Conservation (phyloP, 805 yeast genomes). For the Myxozyma monticola region DNA sequence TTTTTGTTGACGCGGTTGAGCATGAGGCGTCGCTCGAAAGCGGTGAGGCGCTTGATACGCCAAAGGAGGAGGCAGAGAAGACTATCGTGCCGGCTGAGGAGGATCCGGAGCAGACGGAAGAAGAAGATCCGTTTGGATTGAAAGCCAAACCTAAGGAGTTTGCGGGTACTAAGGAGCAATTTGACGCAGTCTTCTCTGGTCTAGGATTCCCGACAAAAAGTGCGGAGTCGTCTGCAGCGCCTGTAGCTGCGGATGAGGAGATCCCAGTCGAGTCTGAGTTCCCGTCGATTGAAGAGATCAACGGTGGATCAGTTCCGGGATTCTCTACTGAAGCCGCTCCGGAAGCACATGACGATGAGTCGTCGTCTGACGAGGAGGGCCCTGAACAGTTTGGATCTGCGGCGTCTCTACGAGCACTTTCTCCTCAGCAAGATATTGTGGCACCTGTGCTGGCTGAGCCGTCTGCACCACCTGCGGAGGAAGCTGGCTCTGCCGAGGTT, state of each 20-base stretch:
- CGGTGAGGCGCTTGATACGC: not conserved
- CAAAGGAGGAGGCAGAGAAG: not conserved
- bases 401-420: slow-evolving; percentile 3
- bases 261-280: slow-evolving; percentile 24
- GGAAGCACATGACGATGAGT: slow-evolving; percentile 26
- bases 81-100: slow-evolving; percentile 6
- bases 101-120: slow-evolving; percentile 11
- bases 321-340: slow-evolving; percentile 34
- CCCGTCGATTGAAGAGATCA: slow-evolving; percentile 34
- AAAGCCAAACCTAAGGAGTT: slow-evolving; percentile 3
- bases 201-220: slow-evolving; percentile 22
- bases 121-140: slow-evolving; percentile 21
- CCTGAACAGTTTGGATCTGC: slow-evolving; percentile 29
- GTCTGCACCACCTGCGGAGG: slow-evolving; percentile 7
- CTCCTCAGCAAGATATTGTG: not conserved
- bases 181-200: slow-evolving; percentile 23
- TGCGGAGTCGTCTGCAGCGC: not conserved
- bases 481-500: not conserved
- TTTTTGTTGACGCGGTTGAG: not conserved
- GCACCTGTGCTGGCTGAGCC: not conserved
- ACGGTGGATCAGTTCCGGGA: slow-evolving; percentile 18
- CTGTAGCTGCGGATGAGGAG: not conserved
- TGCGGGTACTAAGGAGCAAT: slow-evolving; percentile 29
- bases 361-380: slow-evolving; percentile 37
- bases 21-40: slow-evolving; percentile 1